Base-by-base conservation (phyloP, 495 filamentous ascomycete genomes). In the Poronia punctata region DNA sequence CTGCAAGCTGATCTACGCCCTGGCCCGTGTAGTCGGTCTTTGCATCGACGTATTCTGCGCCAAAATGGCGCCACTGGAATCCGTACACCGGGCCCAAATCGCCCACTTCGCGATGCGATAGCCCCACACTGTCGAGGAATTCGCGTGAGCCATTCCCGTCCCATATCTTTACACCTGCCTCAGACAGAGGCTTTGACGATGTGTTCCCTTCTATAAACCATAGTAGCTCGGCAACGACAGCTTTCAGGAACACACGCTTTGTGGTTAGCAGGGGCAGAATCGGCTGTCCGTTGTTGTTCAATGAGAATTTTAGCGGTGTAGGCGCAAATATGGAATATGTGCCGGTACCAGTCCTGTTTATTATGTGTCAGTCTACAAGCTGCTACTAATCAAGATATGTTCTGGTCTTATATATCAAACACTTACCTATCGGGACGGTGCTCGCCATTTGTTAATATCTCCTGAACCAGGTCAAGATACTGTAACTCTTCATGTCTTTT, bases 41-140 rank as follows among this genome's bases (percentile, higher is more conserved):
- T 8, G 79, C 73, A 53, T 93, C 84, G 9, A 76, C 62, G 57
- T 98, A 97, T 41, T 83, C 74, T 7, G 92, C 92, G 21, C 92
- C 92, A 53, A 98, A 98, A 59, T 97, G 92, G 15, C 93, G 84
- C 92, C 92, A 98, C 61, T 98, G 92, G 70, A 98, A 98, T 4
- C 92, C 92, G 58, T 98, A 98, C 0, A 98, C 88, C 40, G 93
- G 93, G 2, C 92, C 92, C 0, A 98, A 74, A 57, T 98, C 92
- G 43, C 93, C 92, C 15, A 75, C 83, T 21, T 71, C 84, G 42
- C 89, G 84, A 53, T 92, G 73, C 0, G 72, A 63, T 8, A 97
- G 74, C 5, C 90, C 89, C 10, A 90, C 70, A 38, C 66, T 77
- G 64, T 98, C 90, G 28, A 98, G 83, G 63, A 78, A 94, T 46